Conservation (phyloP, 345 rosid genomes). For the Lumnitzera littorea region DNA sequence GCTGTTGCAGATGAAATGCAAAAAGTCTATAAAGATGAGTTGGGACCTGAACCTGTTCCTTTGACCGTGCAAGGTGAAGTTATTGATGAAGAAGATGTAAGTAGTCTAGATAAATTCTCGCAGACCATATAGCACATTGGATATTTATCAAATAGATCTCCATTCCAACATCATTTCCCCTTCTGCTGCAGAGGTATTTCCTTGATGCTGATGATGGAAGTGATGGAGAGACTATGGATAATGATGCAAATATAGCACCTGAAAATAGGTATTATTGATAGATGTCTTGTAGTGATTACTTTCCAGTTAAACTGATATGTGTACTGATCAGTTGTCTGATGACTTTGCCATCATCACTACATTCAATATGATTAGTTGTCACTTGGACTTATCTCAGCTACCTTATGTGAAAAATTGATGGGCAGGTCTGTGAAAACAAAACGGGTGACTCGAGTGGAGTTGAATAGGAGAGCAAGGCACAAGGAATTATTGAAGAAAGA, state of each 20-base stretch:
- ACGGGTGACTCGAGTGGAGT: constrained; percentile 65
- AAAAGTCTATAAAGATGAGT: constrained; percentile 63
- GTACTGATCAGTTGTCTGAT: background rate
- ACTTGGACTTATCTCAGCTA: background rate
- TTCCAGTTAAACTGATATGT: background rate
- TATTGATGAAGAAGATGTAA: constrained; percentile 66
- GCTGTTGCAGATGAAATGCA: constrained; percentile 98
- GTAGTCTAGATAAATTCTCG: constrained; percentile 1
- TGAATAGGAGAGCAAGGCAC: constrained; percentile 65
- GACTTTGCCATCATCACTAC: background rate
- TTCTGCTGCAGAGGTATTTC: constrained; percentile 48
- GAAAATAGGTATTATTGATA: constrained; percentile 39
- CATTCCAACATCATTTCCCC: too few relatives aligned
- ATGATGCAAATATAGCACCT: constrained; percentile 18
- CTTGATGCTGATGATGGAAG: constrained; percentile 57
- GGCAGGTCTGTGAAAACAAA: constrained; percentile 42
- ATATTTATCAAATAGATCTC: too few relatives aligned
- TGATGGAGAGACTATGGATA: constrained; percentile 32
- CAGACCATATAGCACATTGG: too few relatives aligned
- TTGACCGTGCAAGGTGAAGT: constrained; percentile 54
- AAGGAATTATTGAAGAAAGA: constrained; percentile 45
- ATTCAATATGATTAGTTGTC: too few relatives aligned
- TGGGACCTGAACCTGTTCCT: constrained; percentile 92
- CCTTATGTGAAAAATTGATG: constrained; percentile 6
- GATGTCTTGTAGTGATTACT: too few relatives aligned